Evolutionary conservation across 768 basidiomycete genomes (phyloP).

Genomic region (Leccinum incarnatum): DNA sequence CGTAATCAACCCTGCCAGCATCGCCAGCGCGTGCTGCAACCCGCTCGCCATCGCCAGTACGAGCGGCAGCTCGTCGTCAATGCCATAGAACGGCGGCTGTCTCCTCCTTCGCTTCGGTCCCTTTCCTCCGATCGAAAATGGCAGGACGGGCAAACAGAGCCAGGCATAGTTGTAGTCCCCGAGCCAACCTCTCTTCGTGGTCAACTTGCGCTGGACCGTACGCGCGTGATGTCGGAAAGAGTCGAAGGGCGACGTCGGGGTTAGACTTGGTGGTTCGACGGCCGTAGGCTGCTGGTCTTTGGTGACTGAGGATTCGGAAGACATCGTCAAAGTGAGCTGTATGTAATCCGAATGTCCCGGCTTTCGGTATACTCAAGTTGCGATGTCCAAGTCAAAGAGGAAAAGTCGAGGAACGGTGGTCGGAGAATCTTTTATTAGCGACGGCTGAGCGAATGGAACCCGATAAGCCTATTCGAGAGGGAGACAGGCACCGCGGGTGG

Average conservation of each 20-base stretch:
- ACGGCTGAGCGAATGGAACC: not conserved
- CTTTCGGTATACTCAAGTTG: not conserved
- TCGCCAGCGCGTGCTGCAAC: constrained; percentile 73
- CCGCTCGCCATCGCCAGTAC: constrained; percentile 71
- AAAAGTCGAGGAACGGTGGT: not conserved
- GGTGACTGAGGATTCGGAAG: constrained; percentile 11
- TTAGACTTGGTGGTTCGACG: constrained; percentile 7
- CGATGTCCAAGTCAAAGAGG: not conserved
- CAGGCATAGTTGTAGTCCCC: constrained; percentile 79
- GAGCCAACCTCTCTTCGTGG: constrained; percentile 69
- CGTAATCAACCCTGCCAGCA: constrained; percentile 80
- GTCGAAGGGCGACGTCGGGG: constrained; percentile 1
- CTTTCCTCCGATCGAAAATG: constrained; percentile 44
- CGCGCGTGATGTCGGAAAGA: constrained; percentile 7
- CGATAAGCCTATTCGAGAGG: not conserved
- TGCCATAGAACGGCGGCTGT: constrained; percentile 70
- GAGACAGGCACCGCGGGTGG: not conserved
- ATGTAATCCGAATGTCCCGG: not conserved
- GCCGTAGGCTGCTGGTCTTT: constrained; percentile 18
- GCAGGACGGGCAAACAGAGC: constrained; percentile 68
- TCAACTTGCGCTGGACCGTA: constrained; percentile 35
- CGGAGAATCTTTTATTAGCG: not conserved
- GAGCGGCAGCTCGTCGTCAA: constrained; percentile 71
- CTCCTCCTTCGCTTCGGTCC: constrained; percentile 24
- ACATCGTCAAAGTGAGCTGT: constrained; percentile 7